These are phyloP conservation scores for Taxillus chinensis DNA, from an alignment of 164 flowering plant genomes.

Conservation along the genomic window DNA sequence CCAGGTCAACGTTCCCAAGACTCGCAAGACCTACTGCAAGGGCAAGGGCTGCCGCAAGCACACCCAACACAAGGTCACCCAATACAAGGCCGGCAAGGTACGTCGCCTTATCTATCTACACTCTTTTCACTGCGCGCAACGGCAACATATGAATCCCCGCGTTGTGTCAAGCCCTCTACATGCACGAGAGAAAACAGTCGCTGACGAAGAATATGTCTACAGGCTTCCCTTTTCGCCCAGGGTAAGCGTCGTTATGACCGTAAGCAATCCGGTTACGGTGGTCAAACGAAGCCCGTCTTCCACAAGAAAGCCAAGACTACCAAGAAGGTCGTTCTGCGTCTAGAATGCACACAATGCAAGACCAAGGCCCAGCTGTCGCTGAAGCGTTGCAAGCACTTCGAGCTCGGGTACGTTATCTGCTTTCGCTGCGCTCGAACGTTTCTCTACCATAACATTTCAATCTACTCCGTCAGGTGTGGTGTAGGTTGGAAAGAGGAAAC, in stretches of 20 bases:
- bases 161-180: too few relatives aligned
- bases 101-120: too few relatives aligned
- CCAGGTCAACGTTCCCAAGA: constrained; percentile 63
- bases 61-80: constrained; percentile 58
- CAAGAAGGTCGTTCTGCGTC: constrained; percentile 60
- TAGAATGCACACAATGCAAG: constrained; percentile 56
- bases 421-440: too few relatives aligned
- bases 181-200: too few relatives aligned
- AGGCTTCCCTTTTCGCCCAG: constrained; percentile 45
- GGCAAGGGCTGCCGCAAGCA: constrained; percentile 58
- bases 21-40: constrained; percentile 61
- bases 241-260: constrained; percentile 60
- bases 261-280: constrained; percentile 61
- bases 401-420: too few relatives aligned
- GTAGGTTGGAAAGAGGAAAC: too few relatives aligned
- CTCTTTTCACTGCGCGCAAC: too few relatives aligned
- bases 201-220: too few relatives aligned
- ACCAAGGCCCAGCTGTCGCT: constrained; percentile 51
- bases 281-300: constrained; percentile 63
- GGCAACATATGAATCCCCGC: too few relatives aligned
- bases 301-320: constrained; percentile 73
- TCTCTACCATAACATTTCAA: too few relatives aligned
- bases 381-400: constrained; percentile 57
- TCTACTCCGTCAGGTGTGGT: too few relatives aligned
- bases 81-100: constrained; percentile 57